phyloP scores from a whole-genome alignment of 2,329 filamentous ascomycete genomes.

The Chaetomiaceae sp. region DNA sequence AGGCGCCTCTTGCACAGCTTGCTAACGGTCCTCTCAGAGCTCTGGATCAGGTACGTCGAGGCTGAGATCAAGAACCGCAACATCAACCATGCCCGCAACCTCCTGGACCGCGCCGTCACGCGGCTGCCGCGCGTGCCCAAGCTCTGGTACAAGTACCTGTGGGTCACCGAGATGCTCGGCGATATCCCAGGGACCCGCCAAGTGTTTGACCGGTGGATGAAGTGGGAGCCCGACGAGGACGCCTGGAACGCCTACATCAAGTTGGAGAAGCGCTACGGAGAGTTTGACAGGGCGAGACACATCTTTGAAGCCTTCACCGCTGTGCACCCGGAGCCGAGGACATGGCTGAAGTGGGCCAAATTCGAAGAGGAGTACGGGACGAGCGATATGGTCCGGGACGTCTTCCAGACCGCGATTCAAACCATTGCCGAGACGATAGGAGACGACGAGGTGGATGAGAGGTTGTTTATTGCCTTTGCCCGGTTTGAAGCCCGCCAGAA shows the following conservation, averaged over 20 bases:
- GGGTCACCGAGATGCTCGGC: constrained; percentile 96
- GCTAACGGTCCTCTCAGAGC: constrained; percentile 26
- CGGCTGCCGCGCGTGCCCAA: constrained; percentile 89
- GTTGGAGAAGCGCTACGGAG: constrained; percentile 89
- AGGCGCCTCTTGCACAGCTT: neutral
- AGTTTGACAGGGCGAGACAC: constrained; percentile 82
- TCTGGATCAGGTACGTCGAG: constrained; percentile 95
- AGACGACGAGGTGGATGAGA: constrained; percentile 94
- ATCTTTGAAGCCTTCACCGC: constrained; percentile 89
- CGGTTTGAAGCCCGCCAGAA: constrained; percentile 91
- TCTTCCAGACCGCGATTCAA: constrained; percentile 84
- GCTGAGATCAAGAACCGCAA: constrained; percentile 93
- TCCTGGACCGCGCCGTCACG: constrained; percentile 91
- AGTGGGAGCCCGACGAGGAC: constrained; percentile 93
- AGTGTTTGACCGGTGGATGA: constrained; percentile 97
- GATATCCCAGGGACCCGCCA: constrained; percentile 89
- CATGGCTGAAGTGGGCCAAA: constrained; percentile 98
- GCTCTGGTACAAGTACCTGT: constrained; percentile 98
- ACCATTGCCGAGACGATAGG: constrained; percentile 83
- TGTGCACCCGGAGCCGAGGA: constrained; percentile 88
- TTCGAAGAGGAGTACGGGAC: constrained; percentile 97
- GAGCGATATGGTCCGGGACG: constrained; percentile 84
- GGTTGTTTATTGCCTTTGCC: constrained; percentile 92
- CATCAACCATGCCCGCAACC: constrained; percentile 93
- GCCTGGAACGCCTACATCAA: constrained; percentile 97